phyloP scores from a whole-genome alignment of 2,329 filamentous ascomycete species.

The Cadophora malorum region DNA sequence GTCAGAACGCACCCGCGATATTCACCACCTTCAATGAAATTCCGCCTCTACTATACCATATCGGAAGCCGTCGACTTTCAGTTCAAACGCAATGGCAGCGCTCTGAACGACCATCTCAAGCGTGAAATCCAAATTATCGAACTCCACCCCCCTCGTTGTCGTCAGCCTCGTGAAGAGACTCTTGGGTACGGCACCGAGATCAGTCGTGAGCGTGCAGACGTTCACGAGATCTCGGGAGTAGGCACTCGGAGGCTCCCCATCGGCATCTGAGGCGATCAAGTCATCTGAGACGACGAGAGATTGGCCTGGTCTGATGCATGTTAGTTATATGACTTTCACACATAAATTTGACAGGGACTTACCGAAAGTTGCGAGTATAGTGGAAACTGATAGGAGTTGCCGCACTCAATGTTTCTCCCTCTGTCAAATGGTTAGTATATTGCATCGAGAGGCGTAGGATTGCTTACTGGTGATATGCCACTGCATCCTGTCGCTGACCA shows the following conservation, averaged over 20 bases:
- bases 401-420: slow-evolving; percentile 80
- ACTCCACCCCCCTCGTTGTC: slow-evolving; percentile 80
- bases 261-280: slow-evolving; percentile 75
- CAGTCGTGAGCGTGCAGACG: slow-evolving; percentile 82
- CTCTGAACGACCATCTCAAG: slow-evolving; percentile 84
- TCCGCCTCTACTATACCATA: slow-evolving; percentile 81
- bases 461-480: slow-evolving; percentile 76
- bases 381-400: slow-evolving; percentile 78
- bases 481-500: slow-evolving; percentile 84
- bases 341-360: not conserved
- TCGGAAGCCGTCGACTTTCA: slow-evolving; percentile 78
- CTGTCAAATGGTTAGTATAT: slow-evolving; percentile 29
- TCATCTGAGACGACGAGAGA: slow-evolving; percentile 79
- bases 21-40: slow-evolving; percentile 61
- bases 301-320: slow-evolving; percentile 65
- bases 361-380: slow-evolving; percentile 79
- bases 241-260: slow-evolving; percentile 62
- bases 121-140: slow-evolving; percentile 82
- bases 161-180: slow-evolving; percentile 77
- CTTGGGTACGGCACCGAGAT: slow-evolving; percentile 76
- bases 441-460: not conserved
- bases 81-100: slow-evolving; percentile 76
- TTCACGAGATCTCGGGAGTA: slow-evolving; percentile 69
- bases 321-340: slow-evolving; percentile 7
- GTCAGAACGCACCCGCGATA: not conserved